phyloP scores from a whole-genome alignment of 169 alveolate genomes.

The Eimeria sp. region DNA sequence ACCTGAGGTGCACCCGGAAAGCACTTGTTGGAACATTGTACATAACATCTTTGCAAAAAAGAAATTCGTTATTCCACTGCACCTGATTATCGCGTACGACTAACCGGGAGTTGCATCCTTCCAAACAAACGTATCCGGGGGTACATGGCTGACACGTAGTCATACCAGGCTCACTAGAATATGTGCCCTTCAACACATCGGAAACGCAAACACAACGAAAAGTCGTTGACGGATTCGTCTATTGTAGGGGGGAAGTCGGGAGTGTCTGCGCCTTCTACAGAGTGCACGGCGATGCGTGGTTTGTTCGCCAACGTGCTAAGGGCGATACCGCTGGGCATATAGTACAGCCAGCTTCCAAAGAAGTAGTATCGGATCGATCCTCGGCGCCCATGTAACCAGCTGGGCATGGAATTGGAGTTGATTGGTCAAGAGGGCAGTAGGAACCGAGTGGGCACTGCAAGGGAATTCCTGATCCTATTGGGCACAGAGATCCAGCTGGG shows the following conservation, averaged over 20 bases:
- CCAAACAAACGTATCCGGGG: slow-evolving; percentile 73
- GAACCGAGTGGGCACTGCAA: slow-evolving; percentile 84
- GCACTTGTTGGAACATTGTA: no score
- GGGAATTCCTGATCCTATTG: slow-evolving; percentile 75
- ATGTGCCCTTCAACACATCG: slow-evolving; percentile 44
- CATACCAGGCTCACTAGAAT: slow-evolving; percentile 51
- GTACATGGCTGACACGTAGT: slow-evolving; percentile 47
- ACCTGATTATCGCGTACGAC: neutral
- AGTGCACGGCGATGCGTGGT: neutral
- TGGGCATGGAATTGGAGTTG: slow-evolving; percentile 67
- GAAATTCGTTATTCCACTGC: neutral
- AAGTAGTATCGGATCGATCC: slow-evolving; percentile 55
- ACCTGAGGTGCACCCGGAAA: neutral
- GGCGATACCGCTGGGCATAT: slow-evolving; percentile 61
- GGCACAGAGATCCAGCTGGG: slow-evolving; percentile 87
- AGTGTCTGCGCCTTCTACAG: neutral
- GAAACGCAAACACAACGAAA: neutral
- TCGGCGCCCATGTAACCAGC: slow-evolving; percentile 69
- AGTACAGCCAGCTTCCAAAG: slow-evolving; percentile 61
- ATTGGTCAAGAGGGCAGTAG: slow-evolving; percentile 87
- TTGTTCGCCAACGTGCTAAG: neutral
- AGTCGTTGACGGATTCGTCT: neutral
- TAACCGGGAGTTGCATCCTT: slow-evolving; percentile 74
- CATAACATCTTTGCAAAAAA: neutral
- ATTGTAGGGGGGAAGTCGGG: neutral